Evolutionary conservation across 768 basidiomycete species (phyloP).

Genomic region (Albatrellus ellisii): DNA sequence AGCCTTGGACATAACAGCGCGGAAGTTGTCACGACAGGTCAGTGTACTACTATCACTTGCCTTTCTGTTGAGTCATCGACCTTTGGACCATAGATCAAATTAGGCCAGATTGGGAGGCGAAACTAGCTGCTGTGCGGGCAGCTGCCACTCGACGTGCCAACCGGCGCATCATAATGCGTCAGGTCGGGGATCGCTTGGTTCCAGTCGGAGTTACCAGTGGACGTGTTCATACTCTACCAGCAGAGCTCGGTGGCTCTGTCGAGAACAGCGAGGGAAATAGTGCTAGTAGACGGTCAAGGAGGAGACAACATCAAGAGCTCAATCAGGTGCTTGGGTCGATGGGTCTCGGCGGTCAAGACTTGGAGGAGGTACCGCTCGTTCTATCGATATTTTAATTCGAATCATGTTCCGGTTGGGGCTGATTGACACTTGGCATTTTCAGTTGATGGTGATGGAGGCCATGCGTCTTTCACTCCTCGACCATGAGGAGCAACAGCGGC

Average conservation of each 20-base stretch:
- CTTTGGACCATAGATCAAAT: constrained; percentile 60
- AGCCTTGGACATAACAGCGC: constrained; percentile 77
- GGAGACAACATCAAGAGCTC: constrained; percentile 44
- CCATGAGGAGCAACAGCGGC: constrained; percentile 86
- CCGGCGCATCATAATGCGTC: constrained; percentile 94
- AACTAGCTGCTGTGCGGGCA: constrained; percentile 86
- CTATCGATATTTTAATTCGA: not conserved
- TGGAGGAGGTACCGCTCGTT: constrained; percentile 64
- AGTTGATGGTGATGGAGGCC: constrained; percentile 99
- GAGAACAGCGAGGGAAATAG: constrained; percentile 29
- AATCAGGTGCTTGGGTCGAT: constrained; percentile 48
- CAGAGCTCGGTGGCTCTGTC: constrained; percentile 43
- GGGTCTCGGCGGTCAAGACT: constrained; percentile 72
- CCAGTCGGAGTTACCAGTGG: constrained; percentile 94
- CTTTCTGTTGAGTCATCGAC: constrained; percentile 5
- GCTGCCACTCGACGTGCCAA: constrained; percentile 95
- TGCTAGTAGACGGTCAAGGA: constrained; percentile 38
- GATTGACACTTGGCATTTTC: not conserved
- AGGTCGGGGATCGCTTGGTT: constrained; percentile 93
- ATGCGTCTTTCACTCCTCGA: constrained; percentile 92
- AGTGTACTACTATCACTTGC: constrained; percentile 12
- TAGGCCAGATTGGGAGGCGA: constrained; percentile 96
- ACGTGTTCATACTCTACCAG: constrained; percentile 54
- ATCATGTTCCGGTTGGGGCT: not conserved
- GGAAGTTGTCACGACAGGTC: constrained; percentile 87